Conservation (phyloP, 169 alveolate genomes). For the Plasmodium knowlesi region DNA sequence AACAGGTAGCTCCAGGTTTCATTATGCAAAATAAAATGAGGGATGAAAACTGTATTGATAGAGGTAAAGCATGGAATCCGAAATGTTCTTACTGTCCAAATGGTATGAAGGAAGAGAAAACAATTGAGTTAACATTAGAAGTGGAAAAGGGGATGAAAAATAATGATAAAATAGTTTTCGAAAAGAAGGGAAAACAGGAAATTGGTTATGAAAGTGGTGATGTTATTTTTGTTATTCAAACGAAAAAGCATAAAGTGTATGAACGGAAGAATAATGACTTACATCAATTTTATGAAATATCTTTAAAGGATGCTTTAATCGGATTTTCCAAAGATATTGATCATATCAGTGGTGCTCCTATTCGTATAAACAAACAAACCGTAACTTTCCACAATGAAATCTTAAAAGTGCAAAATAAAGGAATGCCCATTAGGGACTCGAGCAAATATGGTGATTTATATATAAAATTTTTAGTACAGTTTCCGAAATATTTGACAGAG, state of each 20-base stretch:
- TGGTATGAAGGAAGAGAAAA: slow-evolving; percentile 77
- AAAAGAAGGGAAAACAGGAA: slow-evolving; percentile 87
- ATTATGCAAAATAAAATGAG: slow-evolving; percentile 88
- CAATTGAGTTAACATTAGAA: slow-evolving; percentile 76
- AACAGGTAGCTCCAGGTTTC: slow-evolving; percentile 89
- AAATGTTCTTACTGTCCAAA: slow-evolving; percentile 77
- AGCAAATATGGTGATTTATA: slow-evolving; percentile 84
- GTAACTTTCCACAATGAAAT: slow-evolving; percentile 87
- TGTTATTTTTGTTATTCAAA: slow-evolving; percentile 80
- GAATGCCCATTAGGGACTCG: slow-evolving; percentile 84
- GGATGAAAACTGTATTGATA: slow-evolving; percentile 87
- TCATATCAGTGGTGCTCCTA: slow-evolving; percentile 82
- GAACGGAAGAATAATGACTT: slow-evolving; percentile 87
- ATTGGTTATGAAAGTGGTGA: slow-evolving; percentile 87
- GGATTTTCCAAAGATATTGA: slow-evolving; percentile 84
- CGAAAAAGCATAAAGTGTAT: slow-evolving; percentile 78
- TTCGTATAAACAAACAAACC: slow-evolving; percentile 79
- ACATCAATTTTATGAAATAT: slow-evolving; percentile 81
- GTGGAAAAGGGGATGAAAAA: slow-evolving; percentile 79
- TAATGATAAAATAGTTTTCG: slow-evolving; percentile 85
- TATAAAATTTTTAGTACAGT: slow-evolving; percentile 80
- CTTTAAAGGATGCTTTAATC: slow-evolving; percentile 85
- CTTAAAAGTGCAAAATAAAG: slow-evolving; percentile 80
- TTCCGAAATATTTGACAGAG: slow-evolving; percentile 82
- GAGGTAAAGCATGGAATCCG: slow-evolving; percentile 87